Base-by-base conservation (phyloP, 2,329 filamentous ascomycete genomes). In the Aureobasidium sp. region DNA sequence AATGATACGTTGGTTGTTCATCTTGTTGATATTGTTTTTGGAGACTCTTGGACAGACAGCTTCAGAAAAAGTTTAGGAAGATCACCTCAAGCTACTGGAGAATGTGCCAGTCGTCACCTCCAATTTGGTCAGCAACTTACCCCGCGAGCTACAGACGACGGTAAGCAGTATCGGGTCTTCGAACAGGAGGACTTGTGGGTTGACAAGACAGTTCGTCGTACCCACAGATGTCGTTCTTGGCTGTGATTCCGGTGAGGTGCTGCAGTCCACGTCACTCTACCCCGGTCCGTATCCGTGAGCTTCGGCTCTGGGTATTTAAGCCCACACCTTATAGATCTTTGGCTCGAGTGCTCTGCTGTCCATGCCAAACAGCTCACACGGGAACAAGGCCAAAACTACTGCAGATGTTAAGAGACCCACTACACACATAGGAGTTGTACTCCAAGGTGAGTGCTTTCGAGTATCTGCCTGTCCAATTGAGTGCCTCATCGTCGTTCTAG, bases 51-150 rank as follows among this genome's bases (percentile, higher is more conserved):
- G 16, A 61, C 5, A 16, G 29, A 61, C 33, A 50, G 45, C 43
- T 40, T 61, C 18, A 1, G 18, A 10, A 50, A 33, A 48, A 50
- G 20, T 47, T 31, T 18, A 25, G n/a, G n/a, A 31, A 53, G 29
- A 33, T 15, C 38, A 16, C 7, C 27, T 43, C 36, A 31, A 56
- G 38, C 54, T 59, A 25, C 13, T 36, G 43, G 56, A 59, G 25
- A 11, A 48, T 53, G 36, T 62, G 47, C 47, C 59, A 62, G 43
- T 62, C 27, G 36, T 62, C n/a, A 43, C 1, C 36, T 33, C 43
- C 43, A 53, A 25, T 62, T 53, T 62, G 59, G 59, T 62, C 59
- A 53, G 47, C 59, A 50, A 50, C n/a, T n/a, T 61, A 61, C 58
- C 58, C 58, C 58, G 58, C 58, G 43, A 50, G 58, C 31, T 61